Evolutionary conservation across 352 stramenopile genomes (phyloP), one percentile per base, ranked within the genome.

Genomic region (Pythium folliculosum): DNA sequence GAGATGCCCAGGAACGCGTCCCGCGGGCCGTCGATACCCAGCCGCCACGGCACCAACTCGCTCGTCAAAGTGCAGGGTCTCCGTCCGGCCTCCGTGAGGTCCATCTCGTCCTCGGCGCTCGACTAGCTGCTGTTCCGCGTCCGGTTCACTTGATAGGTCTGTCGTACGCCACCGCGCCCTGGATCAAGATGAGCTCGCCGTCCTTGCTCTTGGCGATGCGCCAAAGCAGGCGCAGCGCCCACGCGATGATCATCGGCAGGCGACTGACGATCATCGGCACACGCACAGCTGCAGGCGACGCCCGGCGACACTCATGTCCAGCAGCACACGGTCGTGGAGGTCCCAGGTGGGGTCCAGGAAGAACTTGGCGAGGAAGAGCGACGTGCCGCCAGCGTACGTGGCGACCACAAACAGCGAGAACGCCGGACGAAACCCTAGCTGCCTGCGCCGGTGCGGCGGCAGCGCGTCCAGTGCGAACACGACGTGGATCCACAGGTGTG

Each of bases 401-500:
- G n/a, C 17, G 25, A 69, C 60, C 21, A 53, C 22, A 1, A 63
- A 32, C 19, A 65, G 30, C 3, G 61, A 16, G 35, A 60, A 65
- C 4, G 12, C 16, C 7, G 17, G 48, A 9, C 25, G 47, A 14
- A 58, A 35, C 1, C 59, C 47, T 17, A 65, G 57, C 8, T 21
- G 25, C 12, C 23, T 19, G 8, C 48, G 12, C 5, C n/a, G 23
- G n/a, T 47, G 35, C 12, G 59, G 59, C 3, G 23, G 32, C 9
- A 62, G 40, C 17, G 65, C 35, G 44, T 81, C 71, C 19, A 62
- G 16, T 3, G 63, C 68, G 16, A 77, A 58, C 22, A 78, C 60
- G 35, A 63, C 70, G 25, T 77, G 61, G 45, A 77, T 45, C 54
- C 62, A 74, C 5, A 72, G 21, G 51, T 67, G 70, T 17, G n/a